Evolutionary conservation across 148 eudicot genomes (phyloP), one percentile per base, ranked within the genome.

Genomic region (Arctostaphylos glauca): DNA sequence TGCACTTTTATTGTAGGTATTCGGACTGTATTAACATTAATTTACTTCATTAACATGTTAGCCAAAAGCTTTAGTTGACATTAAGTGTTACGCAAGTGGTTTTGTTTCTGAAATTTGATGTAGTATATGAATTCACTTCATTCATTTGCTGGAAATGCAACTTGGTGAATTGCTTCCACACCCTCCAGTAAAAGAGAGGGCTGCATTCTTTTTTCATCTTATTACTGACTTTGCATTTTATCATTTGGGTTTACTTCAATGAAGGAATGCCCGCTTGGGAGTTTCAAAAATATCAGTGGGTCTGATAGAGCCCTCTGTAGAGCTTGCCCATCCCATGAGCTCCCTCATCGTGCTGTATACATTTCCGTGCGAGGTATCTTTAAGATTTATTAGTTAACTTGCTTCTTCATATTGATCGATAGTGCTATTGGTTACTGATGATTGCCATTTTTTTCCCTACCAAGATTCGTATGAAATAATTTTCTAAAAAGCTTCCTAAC

Each of bases 191-290:
- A n/a, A 21, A 41, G 14, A 2, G 64, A 53, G 41, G 64, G 41
- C n/a, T 21, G 68, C 10, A 38, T 70, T 71, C 19, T 15, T 49
- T 25, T 52, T 82, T 82, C 18, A 13, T 50, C 64, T 64, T 52
- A 38, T 52, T 50, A 58, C 18, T 67, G 58, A 67, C 52, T 54
- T 53, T 10, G 52, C 0, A 13, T 49, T 67, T 80, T 54, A 67
- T 43, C n/a, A 41, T 38, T 3, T 71, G 67, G 53, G 77, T 16
- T 9, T 16, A 72, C 18, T 78, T 21, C 60, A 80, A 84, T 89
- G 85, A 92, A 96, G 99, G 99, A 93, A 91, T 96, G 99, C 84
- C 99, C 98, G 10, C 84, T 91, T 86, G 99, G 99, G 58, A 96
- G 97, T 48, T 96, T 85, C 87, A 96, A 96, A 87, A 96, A 96